phyloP scores from a whole-genome alignment of 257 asterid genomes.

The Lithospermum erythrorhizon region DNA sequence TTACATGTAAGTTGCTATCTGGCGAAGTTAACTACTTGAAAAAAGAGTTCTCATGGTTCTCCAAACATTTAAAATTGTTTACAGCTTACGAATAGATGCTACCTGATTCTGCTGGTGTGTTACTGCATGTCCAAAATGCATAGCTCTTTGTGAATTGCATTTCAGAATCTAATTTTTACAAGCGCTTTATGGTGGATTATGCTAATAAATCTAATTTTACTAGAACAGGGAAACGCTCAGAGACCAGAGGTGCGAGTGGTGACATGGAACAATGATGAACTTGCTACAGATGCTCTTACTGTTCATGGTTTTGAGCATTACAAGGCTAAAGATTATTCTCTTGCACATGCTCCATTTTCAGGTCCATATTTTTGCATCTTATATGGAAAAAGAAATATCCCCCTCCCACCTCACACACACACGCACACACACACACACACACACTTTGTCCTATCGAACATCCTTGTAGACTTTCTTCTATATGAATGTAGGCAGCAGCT shows the following conservation, averaged over 20 bases:
- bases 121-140: not conserved
- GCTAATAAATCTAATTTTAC: slow-evolving; percentile 14
- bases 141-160: not conserved
- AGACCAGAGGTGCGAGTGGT: slow-evolving; percentile 98
- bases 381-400: not conserved
- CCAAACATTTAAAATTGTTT: too few relatives aligned
- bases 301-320: slow-evolving; percentile 95
- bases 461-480: not conserved
- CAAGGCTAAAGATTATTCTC: slow-evolving; percentile 92
- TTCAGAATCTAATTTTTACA: not conserved
- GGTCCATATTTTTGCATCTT: slow-evolving; percentile 32
- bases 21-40: too few relatives aligned
- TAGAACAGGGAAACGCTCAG: slow-evolving; percentile 87
- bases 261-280: slow-evolving; percentile 82
- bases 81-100: too few relatives aligned
- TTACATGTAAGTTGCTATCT: too few relatives aligned
- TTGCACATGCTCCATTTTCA: slow-evolving; percentile 96
- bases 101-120: not conserved
- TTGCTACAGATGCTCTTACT: slow-evolving; percentile 96
- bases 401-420: too few relatives aligned
- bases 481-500: slow-evolving; percentile 72
- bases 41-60: too few relatives aligned
- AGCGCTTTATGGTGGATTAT: not conserved
- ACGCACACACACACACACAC: too few relatives aligned
- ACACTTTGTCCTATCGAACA: too few relatives aligned